Evolutionary conservation across 2,329 filamentous ascomycete species (phyloP), one percentile per base, ranked within the genome.

Genomic region (Diaporthe amygdali): DNA sequence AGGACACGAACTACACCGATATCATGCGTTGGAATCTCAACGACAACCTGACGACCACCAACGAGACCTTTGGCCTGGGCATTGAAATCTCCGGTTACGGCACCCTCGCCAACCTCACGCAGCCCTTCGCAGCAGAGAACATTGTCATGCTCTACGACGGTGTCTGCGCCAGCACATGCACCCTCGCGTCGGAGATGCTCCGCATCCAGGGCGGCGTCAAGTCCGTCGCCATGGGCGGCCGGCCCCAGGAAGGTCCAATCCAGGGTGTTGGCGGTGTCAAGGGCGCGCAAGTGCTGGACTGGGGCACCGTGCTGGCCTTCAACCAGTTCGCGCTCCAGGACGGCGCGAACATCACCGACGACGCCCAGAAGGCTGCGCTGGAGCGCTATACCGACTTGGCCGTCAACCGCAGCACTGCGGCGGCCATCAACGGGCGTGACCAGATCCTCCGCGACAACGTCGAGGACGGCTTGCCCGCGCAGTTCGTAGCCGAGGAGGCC

Each of bases 121-220:
- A 84, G 73, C 89, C 88, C 2, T 91, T 91, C 76, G 82, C 81
- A 1, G 81, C 88, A 2, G 86, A 90, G 70, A 85, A 91, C 76
- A 86, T 91, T 54, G 82, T 91, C 49, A 79, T 91, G 22, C 81
- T 91, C n/a, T 85, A 87, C 66, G 89, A 91, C 75, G 89, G 88
- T 41, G 84, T 86, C 74, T 91, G 89, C 77, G 86, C 86, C 27
- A 90, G 87, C 0, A 88, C 88, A 3, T 91, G 89, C 79, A 85
- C 87, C 4, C 81, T 89, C 5, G 89, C 89, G 72, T 83, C 84
- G 14, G 86, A 90, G 74, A 83, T 90, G 74, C 80, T 90, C 75
- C 84, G 84, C 30, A 78, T 84, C 32, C 83, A 88, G 71, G 87
- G 82, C 27, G 84, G 85, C 41, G 86, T 90, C n/a, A 85, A 86